These are phyloP conservation scores for Dryadomyces quercus-mongolicae DNA, from an alignment of 2,329 filamentous ascomycete species.

Conservation along the genomic window DNA sequence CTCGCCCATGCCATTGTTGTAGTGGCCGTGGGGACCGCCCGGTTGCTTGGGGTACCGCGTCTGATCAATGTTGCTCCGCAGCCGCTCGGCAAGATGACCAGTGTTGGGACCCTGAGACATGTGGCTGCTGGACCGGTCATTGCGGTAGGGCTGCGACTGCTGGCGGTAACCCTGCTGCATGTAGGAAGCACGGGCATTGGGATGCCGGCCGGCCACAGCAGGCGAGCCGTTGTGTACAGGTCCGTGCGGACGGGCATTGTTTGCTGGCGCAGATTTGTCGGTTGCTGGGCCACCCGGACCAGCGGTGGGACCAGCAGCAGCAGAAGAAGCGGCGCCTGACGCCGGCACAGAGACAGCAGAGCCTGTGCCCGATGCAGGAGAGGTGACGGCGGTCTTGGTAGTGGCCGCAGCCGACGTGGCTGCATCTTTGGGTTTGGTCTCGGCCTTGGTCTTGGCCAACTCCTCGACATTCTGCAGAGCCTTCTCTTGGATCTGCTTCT, in stretches of 20 bases:
- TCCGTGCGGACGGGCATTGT: conserved; percentile 6
- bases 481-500: conserved; percentile 84
- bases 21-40: conserved; percentile 16
- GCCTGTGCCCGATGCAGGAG: background rate
- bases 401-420: conserved; percentile 15
- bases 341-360: background rate
- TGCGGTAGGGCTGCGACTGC: conserved; percentile 33
- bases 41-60: conserved; percentile 21
- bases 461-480: conserved; percentile 65
- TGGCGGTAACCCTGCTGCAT: conserved; percentile 33
- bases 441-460: conserved; percentile 33
- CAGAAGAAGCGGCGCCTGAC: conserved; percentile 8
- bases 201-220: conserved; percentile 29
- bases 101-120: conserved; percentile 27
- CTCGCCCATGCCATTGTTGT: conserved; percentile 42
- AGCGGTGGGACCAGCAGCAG: background rate
- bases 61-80: conserved; percentile 36
- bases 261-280: background rate
- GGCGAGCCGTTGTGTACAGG: conserved; percentile 12
- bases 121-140: conserved; percentile 32
- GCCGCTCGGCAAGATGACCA: conserved; percentile 35
- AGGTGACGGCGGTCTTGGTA: background rate
- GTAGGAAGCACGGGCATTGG: conserved; percentile 35
- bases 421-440: conserved; percentile 40
- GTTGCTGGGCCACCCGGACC: background rate